These are phyloP conservation scores for Fusarium secorum DNA, from an alignment of 2,329 filamentous ascomycete species.

Conservation along the genomic window DNA sequence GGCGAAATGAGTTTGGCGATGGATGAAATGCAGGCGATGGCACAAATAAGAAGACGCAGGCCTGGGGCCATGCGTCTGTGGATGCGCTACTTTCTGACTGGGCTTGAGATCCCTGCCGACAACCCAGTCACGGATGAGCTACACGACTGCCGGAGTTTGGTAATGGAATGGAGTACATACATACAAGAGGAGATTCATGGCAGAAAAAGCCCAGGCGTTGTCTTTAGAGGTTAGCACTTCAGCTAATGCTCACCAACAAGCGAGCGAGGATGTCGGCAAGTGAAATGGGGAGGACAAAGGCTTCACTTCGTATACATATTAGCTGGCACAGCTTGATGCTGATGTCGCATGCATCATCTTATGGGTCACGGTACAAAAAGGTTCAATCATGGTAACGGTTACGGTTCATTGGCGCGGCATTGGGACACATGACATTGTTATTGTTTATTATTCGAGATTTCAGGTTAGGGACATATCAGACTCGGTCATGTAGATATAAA, in stretches of 20 bases:
- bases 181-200: constrained; percentile 18
- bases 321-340: constrained; percentile 39
- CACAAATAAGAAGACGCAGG: constrained; percentile 23
- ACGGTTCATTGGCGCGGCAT: constrained; percentile 32
- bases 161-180: constrained; percentile 24
- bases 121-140: constrained; percentile 26
- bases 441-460: constrained; percentile 5
- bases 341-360: constrained; percentile 37
- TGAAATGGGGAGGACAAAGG: constrained; percentile 17
- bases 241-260: constrained; percentile 24
- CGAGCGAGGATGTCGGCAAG: constrained; percentile 17
- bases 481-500: constrained; percentile 9
- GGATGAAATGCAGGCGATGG: constrained; percentile 17
- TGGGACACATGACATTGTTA: constrained; percentile 24
- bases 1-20: constrained; percentile 25
- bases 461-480: constrained; percentile 10
- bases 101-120: constrained; percentile 36
- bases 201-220: constrained; percentile 17
- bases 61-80: constrained; percentile 28
- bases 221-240: constrained; percentile 17
- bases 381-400: constrained; percentile 31
- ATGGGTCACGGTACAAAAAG: constrained; percentile 43
- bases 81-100: constrained; percentile 41
- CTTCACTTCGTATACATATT: constrained; percentile 39
- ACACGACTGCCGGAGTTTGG: constrained; percentile 26